Base-by-base conservation (phyloP, 2,329 filamentous ascomycete species). In the Plenodomus tracheiphilus region DNA sequence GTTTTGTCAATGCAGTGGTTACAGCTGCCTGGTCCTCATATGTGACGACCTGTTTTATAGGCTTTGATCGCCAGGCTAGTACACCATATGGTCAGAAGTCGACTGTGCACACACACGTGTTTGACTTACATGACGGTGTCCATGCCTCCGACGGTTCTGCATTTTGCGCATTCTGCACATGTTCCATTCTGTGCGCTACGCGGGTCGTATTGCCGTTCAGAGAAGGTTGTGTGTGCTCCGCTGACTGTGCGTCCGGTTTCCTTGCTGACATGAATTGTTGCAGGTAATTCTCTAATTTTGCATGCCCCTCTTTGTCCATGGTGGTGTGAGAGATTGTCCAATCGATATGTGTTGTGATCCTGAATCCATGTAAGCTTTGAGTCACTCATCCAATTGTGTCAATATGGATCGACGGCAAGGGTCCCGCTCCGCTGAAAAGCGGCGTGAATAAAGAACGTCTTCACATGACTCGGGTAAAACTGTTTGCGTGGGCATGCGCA, bases 31-130 rank as follows among this genome's bases (percentile, higher is more conserved):
- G 70, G 64, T 91, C 84, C 2, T 84, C 80, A 69, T 93, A 93
- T 30, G 80, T 75, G 21, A 90, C 87, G 11, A 82, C 78, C 72
- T 94, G 89, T 72, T 89, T 89, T 73, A 92, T 88, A 35, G 88
- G 88, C 71, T 89, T 91, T 46, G 81, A 79, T 61, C 85, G 82
- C 89, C 89, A 94, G 37, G 89, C 88, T 66, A 43, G 11, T 9
- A 18, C n/a, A 7, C 6, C 8, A 32, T 10, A 25, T 25, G 22
- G 51, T 68, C 36, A 69, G 55, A 30, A 36, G 22, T 20, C 28
- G 4, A 19, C 17, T 19, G 1, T 4, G 16, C 6, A 8, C 5
- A 15, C 15, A 1, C 2, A 19, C 2, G 4, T 6, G 10, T 8
- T 4, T 5, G 25, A 51, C 66, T 58, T 59, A 75, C 74, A 76